Percentiles rank a stretch among this genome's conserved stretches.
These are phyloP conservation scores for Tolypocladium sp. DNA, from an alignment of 2,329 filamentous ascomycete species.

Conservation along the genomic window DNA sequence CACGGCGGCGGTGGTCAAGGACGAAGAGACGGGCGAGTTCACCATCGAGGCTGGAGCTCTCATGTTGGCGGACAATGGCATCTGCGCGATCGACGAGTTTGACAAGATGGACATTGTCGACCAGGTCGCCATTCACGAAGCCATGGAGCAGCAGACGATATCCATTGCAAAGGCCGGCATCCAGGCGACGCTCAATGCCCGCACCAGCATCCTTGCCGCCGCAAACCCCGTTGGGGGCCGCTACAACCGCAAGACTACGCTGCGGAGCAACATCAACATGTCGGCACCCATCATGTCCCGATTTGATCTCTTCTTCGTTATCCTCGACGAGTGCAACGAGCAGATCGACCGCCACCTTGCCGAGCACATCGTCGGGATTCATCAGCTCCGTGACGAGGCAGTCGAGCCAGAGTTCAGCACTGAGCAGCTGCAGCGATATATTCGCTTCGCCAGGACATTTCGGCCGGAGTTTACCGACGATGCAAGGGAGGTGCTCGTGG, in stretches of 20 bases:
- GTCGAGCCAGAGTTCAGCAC: constrained; percentile 91
- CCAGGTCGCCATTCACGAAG: constrained; percentile 98
- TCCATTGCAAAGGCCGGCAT: constrained; percentile 98
- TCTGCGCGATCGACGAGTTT: constrained; percentile 97
- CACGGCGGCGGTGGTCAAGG: constrained; percentile 92
- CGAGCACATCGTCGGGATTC: constrained; percentile 88
- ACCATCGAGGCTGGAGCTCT: constrained; percentile 97
- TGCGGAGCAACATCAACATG: constrained; percentile 96
- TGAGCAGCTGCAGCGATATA: constrained; percentile 93
- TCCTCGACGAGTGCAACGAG: constrained; percentile 95
- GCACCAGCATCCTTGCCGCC: constrained; percentile 89
- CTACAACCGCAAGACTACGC: constrained; percentile 93
- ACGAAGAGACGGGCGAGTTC: constrained; percentile 97
- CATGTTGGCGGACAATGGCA: constrained; percentile 94
- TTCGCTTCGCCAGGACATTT: constrained; percentile 92
- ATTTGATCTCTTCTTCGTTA: constrained; percentile 97
- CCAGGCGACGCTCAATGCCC: constrained; percentile 91
- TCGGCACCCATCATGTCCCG: constrained; percentile 98
- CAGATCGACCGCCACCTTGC: constrained; percentile 82
- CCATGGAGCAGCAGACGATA: constrained; percentile 99
- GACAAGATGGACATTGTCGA: constrained; percentile 99
- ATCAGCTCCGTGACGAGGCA: constrained; percentile 85
- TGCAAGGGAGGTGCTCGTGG: constrained; percentile 75
- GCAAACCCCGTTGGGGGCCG: constrained; percentile 92
- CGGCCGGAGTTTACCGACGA: constrained; percentile 85